Percentiles rank a stretch among this genome's conserved stretches.
These are phyloP conservation scores for Oemleria cerasiformis DNA, from an alignment of 306 rosid genomes.

Conservation along the genomic window DNA sequence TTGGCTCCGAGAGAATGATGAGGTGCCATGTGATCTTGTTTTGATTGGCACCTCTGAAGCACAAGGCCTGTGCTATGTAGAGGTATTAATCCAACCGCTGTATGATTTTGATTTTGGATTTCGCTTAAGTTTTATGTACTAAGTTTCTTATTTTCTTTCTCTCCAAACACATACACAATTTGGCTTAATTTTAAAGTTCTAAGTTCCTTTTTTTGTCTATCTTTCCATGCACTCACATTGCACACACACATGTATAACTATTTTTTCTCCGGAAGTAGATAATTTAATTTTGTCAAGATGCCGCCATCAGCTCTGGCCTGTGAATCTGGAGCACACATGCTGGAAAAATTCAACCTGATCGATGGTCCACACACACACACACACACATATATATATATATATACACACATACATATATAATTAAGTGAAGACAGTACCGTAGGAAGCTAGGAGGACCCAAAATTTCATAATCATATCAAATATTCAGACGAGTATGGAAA, in stretches of 20 bases:
- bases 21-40: slow-evolving; percentile 97
- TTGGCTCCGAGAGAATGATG: slow-evolving; percentile 98
- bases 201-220: too few species aligned
- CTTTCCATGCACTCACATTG: too few species aligned
- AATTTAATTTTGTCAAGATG: too few species aligned
- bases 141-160: background rate
- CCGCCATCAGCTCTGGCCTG: background rate
- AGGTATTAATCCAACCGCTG: slow-evolving; percentile 48
- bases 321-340: background rate
- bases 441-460: background rate
- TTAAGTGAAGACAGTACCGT: background rate
- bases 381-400: too few species aligned
- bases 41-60: slow-evolving; percentile 92
- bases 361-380: background rate
- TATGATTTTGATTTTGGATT: background rate
- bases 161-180: background rate
- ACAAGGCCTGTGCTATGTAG: slow-evolving; percentile 88
- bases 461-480: background rate
- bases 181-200: too few species aligned
- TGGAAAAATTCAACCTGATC: background rate
- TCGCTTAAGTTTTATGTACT: background rate
- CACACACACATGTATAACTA: too few species aligned
- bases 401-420: background rate
- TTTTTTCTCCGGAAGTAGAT: too few species aligned
- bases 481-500: background rate